Evolutionary conservation across 2,329 filamentous ascomycete species (phyloP).

Genomic region (Capronia epimyces): DNA sequence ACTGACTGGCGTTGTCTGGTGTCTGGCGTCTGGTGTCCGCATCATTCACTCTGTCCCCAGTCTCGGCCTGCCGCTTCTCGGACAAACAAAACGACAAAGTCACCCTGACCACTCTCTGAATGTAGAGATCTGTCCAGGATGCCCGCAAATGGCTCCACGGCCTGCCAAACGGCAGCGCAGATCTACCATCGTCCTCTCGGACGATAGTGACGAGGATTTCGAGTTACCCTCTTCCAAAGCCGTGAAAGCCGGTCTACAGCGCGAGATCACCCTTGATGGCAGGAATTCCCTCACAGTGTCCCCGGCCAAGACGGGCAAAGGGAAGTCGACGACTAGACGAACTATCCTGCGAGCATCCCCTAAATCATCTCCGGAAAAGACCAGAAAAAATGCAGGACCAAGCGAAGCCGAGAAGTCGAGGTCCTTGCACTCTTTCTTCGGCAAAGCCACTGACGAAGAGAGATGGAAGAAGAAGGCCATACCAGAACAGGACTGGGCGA

Average conservation of each 20-base stretch:
- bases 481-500: conserved; percentile 19
- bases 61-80: not conserved
- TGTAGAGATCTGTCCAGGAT: conserved; percentile 11
- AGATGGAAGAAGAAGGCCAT: conserved; percentile 35
- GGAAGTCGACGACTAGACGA: conserved; percentile 5
- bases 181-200: conserved; percentile 25
- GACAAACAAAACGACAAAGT: not conserved
- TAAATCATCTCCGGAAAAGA: conserved; percentile 34
- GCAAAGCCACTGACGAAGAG: conserved; percentile 37
- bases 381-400: conserved; percentile 26
- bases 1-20: no score
- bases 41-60: not conserved
- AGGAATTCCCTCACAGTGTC: conserved; percentile 18
- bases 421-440: conserved; percentile 41
- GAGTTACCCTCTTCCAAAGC: conserved; percentile 9
- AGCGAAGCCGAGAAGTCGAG: conserved; percentile 29
- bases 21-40: no score
- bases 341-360: conserved; percentile 23
- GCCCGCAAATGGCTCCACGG: conserved; percentile 25
- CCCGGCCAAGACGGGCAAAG: conserved; percentile 12
- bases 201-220: conserved; percentile 18
- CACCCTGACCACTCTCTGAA: not conserved
- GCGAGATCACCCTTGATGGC: conserved; percentile 24
- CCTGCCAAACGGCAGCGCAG: conserved; percentile 30
- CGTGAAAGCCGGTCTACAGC: conserved; percentile 8